Percentiles rank a stretch among this genome's conserved stretches.
These are phyloP conservation scores for Irpex lacteus DNA, from an alignment of 1,284 basidiomycete species.

Conservation along the genomic window DNA sequence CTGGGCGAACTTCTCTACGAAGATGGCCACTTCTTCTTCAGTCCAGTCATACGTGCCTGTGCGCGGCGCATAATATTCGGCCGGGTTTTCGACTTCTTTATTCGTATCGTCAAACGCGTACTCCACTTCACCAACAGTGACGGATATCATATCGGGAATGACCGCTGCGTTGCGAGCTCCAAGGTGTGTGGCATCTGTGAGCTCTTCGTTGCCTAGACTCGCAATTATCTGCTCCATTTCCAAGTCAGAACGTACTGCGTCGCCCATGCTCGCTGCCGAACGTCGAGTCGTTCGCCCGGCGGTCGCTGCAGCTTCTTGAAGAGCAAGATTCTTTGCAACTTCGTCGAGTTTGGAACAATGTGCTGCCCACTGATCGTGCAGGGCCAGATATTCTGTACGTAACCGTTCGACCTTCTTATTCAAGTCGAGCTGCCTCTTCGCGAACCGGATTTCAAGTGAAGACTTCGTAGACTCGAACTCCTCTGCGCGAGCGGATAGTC, in stretches of 20 bases:
- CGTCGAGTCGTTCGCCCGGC: slow-evolving; percentile 74
- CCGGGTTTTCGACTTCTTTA: slow-evolving; percentile 76
- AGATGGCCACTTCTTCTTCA: slow-evolving; percentile 78
- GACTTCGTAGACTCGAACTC: slow-evolving; percentile 40
- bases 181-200: slow-evolving; percentile 87
- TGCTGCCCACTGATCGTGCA: slow-evolving; percentile 70
- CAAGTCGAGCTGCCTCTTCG: slow-evolving; percentile 46
- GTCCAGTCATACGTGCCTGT: slow-evolving; percentile 85
- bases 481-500: slow-evolving; percentile 33
- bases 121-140: slow-evolving; percentile 58
- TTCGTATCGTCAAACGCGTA: slow-evolving; percentile 84
- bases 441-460: slow-evolving; percentile 52
- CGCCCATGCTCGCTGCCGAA: slow-evolving; percentile 71
- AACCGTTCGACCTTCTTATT: slow-evolving; percentile 56
- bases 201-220: slow-evolving; percentile 87
- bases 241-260: slow-evolving; percentile 91
- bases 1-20: slow-evolving; percentile 79
- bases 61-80: slow-evolving; percentile 72
- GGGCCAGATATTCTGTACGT: slow-evolving; percentile 61
- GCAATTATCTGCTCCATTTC: slow-evolving; percentile 98
- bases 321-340: slow-evolving; percentile 33
- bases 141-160: slow-evolving; percentile 90
- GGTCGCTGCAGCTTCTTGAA: slow-evolving; percentile 45
- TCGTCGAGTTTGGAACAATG: slow-evolving; percentile 69
- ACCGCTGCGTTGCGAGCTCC: slow-evolving; percentile 85